Evolutionary conservation across 2,329 filamentous ascomycete species (phyloP), one percentile per base, ranked within the genome.

Genomic region (Fusarium newnesense): DNA sequence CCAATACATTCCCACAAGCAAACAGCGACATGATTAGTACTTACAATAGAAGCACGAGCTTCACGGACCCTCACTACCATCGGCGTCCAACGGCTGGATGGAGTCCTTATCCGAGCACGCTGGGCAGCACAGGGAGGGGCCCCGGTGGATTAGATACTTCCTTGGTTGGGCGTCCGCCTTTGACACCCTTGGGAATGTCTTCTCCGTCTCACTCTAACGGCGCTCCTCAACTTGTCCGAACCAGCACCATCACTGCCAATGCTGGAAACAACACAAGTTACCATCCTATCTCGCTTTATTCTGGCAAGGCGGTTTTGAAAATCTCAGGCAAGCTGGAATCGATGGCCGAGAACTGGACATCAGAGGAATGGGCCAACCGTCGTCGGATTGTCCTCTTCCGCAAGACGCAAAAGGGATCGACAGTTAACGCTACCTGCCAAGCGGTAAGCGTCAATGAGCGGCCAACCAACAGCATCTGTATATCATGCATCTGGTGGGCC

Each of bases 401-500:
- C 76, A 92, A 96, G 77, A 90, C 89, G 68, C 96, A 98, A 82
- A 87, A 87, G 39, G 95, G 94, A 34, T 95, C 93, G 79, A 94
- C 93, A 8, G 92, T 98, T 63, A 92, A 91, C 39, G 90, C 94
- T 19, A 92, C 88, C 19, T 98, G 98, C 84, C 90, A 92, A 56
- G 87, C 95, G 0, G 91, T 98, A 52, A 87, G 93, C 21, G 90
- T 91, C 19, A 93, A 94, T 77, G 93, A 97, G 70, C 90, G 95
- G 28, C 90, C 92, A 2, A 90, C 92, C 6, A 93, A 96, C 84
- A 95, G 93, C 83, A 96, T 97, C 69, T 97, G 95, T 83, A 94
- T 99, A 80, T 98, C 95, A 83, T 99, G 96, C 85, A 99, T 99
- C 79, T 95, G 92, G 87, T 99, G 96, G 96, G 92, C 92, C 66